These are phyloP conservation scores for Phytophthora sp. DNA, from an alignment of 352 stramenopile genomes.

Conservation along the genomic window DNA sequence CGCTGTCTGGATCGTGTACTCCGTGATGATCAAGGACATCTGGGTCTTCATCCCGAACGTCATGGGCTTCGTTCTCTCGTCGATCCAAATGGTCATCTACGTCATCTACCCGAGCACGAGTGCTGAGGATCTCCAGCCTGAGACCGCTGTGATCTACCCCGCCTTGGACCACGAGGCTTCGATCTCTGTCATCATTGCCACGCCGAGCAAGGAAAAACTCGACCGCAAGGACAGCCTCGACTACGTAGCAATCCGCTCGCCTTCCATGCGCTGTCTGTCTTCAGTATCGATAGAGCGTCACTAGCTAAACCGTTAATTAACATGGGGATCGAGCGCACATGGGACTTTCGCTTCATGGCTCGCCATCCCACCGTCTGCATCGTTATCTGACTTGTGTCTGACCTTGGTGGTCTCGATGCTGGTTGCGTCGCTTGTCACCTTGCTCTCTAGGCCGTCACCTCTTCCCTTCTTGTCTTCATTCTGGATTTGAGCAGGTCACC, in stretches of 20 bases:
- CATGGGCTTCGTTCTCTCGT: conserved; percentile 34
- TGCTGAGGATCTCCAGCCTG: not conserved
- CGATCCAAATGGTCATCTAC: conserved; percentile 31
- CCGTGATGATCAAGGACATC: conserved; percentile 41
- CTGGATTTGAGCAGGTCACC: no score
- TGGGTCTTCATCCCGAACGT: conserved; percentile 51
- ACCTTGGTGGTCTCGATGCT: not conserved
- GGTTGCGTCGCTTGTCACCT: not conserved
- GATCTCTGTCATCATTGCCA: conserved; percentile 16
- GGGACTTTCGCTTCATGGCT: not conserved
- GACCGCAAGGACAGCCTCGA: conserved; percentile 18
- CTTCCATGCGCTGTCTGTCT: not conserved
- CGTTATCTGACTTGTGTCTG: not conserved
- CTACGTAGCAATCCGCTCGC: conserved; percentile 19
- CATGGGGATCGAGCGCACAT: no score
- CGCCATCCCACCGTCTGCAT: not conserved
- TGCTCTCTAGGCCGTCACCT: not conserved
- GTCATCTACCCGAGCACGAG: conserved; percentile 27
- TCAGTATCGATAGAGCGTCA: conserved; percentile 1
- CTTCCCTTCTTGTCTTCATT: no score
- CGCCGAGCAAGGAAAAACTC: not conserved
- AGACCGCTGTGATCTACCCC: conserved; percentile 3
- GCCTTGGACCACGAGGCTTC: conserved; percentile 16
- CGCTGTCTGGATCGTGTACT: conserved; percentile 51
- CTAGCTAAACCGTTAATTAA: no score